Evolutionary conservation across 2,329 filamentous ascomycete genomes (phyloP), one percentile per base, ranked within the genome.

Genomic region (Fusarium sarcochroum): DNA sequence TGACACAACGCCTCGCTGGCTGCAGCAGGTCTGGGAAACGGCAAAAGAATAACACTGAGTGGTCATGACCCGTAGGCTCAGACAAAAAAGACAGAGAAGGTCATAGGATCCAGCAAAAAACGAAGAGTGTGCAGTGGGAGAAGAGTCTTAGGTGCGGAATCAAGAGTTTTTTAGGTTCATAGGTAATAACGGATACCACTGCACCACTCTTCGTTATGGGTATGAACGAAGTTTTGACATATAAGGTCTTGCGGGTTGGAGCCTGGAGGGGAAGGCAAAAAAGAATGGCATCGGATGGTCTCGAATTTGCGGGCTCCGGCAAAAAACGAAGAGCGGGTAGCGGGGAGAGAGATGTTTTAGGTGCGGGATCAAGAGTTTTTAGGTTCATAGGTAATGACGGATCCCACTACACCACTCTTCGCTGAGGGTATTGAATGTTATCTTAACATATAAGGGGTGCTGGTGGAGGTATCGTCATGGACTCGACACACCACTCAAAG

Each of bases 151-250:
- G 42, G 20, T 23, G 15, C 18, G 37, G 17, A 6, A 6, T 35
- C 6, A 17, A 35, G 37, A 17, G 27, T 30, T 8, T 8, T 44
- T 52, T 34, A 23, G 50, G 17, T 53, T 35, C 27, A 20, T 53
- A 58, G 38, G 38, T 9, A 35, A 30, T 30, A 35, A 35, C 14
- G 32, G 27, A 17, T 60, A 35, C 52, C 45, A 50, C 35, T 51
- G 38, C 45, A 56, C 52, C 52, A 56, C 52, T 56, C 52, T 40
- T 56, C 48, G 45, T 10, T 41, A n/a, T 14, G 15, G 20, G 21
- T 4, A 20, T 21, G n/a, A 15, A 15, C 9, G 25, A 18, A 30
- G 17, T 21, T 23, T 27, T 56, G 20, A 35, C 18, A 41, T 34
- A 11, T 34, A 41, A 51, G 52, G 35, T 17, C 23, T 50, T 37